Evolutionary conservation across 441 rosid genomes (phyloP), one percentile per base, ranked within the genome.

Genomic region (Erodium moschatum): DNA sequence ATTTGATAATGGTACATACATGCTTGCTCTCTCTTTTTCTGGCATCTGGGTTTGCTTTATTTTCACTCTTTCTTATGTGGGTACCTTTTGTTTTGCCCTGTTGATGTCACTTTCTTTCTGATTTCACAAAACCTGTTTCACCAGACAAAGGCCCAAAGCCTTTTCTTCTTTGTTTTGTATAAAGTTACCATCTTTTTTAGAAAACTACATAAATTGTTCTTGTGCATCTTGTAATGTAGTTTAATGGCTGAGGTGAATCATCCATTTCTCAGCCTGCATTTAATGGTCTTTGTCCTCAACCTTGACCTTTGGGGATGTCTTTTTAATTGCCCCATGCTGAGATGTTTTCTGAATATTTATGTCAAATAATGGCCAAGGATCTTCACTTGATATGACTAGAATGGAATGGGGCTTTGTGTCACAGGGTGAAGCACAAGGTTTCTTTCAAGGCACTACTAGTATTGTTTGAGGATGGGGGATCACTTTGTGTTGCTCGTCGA

Each of bases 401-500:
- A 62, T 38, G 63, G 64, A 16, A 52, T 52, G 60, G 21, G 21
- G 48, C 77, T 21, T 50, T 70, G 62, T 21, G 33, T 79, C 69
- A 73, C 83, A 80, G 89, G 73, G 58, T 72, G 75, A 65, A 70
- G 64, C 58, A 70, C 52, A 54, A 54, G 78, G 70, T 44, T 69
- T 64, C 60, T 7, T 16, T 6, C 60, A 15, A 52, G 21, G 19
- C 15, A 52, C 60, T 15, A 5, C 5, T 16, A 35, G 61, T 74
- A 60, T 69, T 56, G 27, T 65, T 58, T 54, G 65, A 27, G 70
- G 58, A 89, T 92, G 98, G 97, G 96, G 67, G 97, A 92, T 81
- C 98, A 92, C 81, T 92, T 92, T 68, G 98, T 90, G 69, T 71
- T 92, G 75, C 76, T 90, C 70, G 96, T 92, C 75, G 96, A 90